A percentile compares a stretch with the other conserved stretches of the same genome.
These are phyloP conservation scores for Neurospora pannonica DNA, from an alignment of 495 filamentous ascomycete species.

Conservation along the genomic window DNA sequence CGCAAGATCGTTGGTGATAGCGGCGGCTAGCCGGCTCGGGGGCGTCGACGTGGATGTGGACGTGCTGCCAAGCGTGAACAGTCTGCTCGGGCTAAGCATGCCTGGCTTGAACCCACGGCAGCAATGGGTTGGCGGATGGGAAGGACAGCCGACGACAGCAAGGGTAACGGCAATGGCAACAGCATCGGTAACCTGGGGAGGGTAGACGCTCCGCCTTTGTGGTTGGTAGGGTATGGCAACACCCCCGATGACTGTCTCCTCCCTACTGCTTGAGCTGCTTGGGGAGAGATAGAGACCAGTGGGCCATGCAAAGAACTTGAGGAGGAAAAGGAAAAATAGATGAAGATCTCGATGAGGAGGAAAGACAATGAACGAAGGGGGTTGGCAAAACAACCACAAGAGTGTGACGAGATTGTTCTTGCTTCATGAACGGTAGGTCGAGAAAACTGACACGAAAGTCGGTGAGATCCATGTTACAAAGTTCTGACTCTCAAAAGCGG, in stretches of 20 bases:
- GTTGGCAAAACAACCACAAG: neutral
- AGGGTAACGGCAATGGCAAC: neutral
- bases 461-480: neutral
- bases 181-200: neutral
- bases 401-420: neutral
- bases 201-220: neutral
- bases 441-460: neutral
- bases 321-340: neutral
- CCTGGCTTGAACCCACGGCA: neutral
- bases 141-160: neutral
- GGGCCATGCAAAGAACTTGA: neutral
- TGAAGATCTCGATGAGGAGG: too few relatives aligned
- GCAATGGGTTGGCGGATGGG: neutral
- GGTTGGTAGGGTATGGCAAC: neutral
- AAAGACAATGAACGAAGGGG: neutral
- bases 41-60: neutral
- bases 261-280: neutral
- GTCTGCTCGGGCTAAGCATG: neutral
- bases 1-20: neutral
- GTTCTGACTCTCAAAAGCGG: neutral
- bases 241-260: neutral
- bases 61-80: neutral
- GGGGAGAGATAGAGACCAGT: fast-evolving
- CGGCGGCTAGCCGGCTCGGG: neutral
- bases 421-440: neutral